Conservation (phyloP, 306 rosid genomes). For the Cicer chorassanicum region DNA sequence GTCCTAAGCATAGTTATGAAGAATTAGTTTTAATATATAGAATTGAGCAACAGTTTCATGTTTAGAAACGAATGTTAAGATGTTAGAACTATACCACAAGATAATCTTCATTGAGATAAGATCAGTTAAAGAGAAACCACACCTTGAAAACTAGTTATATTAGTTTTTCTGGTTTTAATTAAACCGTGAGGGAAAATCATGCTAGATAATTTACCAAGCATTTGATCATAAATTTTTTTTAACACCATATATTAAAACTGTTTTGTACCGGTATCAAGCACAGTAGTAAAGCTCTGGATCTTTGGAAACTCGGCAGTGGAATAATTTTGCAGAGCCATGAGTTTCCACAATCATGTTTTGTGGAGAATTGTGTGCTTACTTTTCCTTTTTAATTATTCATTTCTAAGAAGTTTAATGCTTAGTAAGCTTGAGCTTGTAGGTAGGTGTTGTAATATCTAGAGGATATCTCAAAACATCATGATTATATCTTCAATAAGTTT, state of each 20-base stretch:
- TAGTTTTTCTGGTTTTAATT: not conserved
- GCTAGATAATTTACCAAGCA: not conserved
- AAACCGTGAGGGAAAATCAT: not conserved
- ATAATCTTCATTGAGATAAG: conserved; percentile 1
- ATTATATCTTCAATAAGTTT: conserved; percentile 14
- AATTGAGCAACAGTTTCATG: not conserved
- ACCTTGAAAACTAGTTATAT: not conserved
- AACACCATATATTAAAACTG: not conserved
- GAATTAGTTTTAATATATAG: not conserved
- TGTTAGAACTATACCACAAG: not conserved
- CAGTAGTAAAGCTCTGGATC: not conserved
- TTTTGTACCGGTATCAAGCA: not conserved
- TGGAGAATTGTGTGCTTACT: not conserved
- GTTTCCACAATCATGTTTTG: not conserved
- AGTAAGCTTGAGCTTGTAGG: too few species aligned
- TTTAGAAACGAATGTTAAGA: conserved; percentile 8
- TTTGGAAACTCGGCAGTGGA: too few species aligned
- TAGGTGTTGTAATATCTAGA: too few species aligned
- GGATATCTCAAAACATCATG: not conserved
- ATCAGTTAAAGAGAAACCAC: conserved; percentile 25
- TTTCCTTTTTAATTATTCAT: not conserved
- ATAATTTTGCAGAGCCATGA: not conserved
- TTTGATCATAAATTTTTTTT: conserved; percentile 5
- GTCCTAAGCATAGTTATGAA: not conserved
- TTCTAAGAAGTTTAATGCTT: too few species aligned